A percentile compares a stretch with the other conserved stretches of the same genome.
These are phyloP conservation scores for Hypholoma sublateritium DNA, from an alignment of 768 basidiomycete genomes.

Conservation along the genomic window DNA sequence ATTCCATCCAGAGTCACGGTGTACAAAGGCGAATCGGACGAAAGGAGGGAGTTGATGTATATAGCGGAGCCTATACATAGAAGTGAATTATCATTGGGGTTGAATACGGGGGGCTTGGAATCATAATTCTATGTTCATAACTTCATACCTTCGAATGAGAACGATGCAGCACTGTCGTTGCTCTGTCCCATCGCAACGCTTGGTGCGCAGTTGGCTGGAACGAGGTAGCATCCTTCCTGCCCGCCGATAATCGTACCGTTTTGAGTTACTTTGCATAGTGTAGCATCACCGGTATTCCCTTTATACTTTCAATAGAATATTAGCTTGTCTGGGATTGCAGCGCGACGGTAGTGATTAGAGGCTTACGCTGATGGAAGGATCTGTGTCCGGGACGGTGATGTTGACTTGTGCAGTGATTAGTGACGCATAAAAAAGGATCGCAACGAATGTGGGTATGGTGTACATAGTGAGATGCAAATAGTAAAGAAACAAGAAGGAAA, in stretches of 20 bases:
- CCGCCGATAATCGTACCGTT: slow-evolving; percentile 4
- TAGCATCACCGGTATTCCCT: slow-evolving; percentile 3
- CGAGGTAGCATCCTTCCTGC: slow-evolving; percentile 14
- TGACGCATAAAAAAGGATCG: not conserved
- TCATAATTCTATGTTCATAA: no score
- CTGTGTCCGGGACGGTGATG: slow-evolving; percentile 1
- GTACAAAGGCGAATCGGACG: not conserved
- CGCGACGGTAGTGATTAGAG: not conserved
- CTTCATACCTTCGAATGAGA: slow-evolving; percentile 11
- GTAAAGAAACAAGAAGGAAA: not conserved
- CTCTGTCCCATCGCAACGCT: slow-evolving; percentile 10
- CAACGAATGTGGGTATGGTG: not conserved
- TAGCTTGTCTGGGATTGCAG: slow-evolving; percentile 1
- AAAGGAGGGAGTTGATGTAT: slow-evolving; percentile 5
- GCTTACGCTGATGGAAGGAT: not conserved
- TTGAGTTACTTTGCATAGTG: slow-evolving; percentile 5
- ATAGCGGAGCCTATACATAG: slow-evolving; percentile 6
- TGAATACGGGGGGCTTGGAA: no score
- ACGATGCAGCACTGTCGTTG: slow-evolving; percentile 7
- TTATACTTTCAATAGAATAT: no score
- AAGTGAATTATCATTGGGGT: no score
- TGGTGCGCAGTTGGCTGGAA: slow-evolving; percentile 5
- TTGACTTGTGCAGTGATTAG: not conserved
- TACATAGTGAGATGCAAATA: not conserved
- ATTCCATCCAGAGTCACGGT: slow-evolving; percentile 2